phyloP scores from a whole-genome alignment of 345 rosid genomes.

The Heritiera fomes region DNA sequence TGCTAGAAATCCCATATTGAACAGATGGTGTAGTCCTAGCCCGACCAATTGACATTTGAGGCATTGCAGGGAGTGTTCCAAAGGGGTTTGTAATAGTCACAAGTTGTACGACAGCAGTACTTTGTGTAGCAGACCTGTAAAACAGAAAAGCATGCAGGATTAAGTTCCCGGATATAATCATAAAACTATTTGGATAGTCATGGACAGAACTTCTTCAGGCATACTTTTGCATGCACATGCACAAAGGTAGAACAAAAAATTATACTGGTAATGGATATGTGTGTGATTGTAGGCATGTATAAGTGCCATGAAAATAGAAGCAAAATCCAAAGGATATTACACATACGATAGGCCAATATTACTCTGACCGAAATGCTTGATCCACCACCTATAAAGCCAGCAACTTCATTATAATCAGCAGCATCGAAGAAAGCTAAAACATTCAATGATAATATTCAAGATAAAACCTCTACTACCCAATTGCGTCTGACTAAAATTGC shows the following conservation, averaged over 20 bases:
- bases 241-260: neutral
- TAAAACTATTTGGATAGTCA: neutral
- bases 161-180: neutral
- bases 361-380: constrained; percentile 54
- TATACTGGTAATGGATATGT: neutral
- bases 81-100: constrained; percentile 67
- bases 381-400: constrained; percentile 40
- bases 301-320: neutral
- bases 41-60: constrained; percentile 81
- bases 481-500: constrained; percentile 58
- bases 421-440: constrained; percentile 11
- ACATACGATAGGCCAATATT: constrained; percentile 57
- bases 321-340: constrained; percentile 14
- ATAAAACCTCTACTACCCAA: constrained; percentile 39
- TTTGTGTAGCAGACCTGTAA: constrained; percentile 56
- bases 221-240: neutral
- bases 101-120: constrained; percentile 52
- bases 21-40: constrained; percentile 71
- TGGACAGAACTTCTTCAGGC: neutral
- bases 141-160: constrained; percentile 1
- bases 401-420: constrained; percentile 20
- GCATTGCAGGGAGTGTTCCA: constrained; percentile 90
- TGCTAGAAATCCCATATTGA: constrained; percentile 35
- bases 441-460: constrained; percentile 7
- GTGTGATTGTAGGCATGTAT: neutral